A percentile compares a stretch with the other conserved stretches of the same genome.
Evolutionary conservation across 148 eudicot genomes (phyloP).

Genomic region (Fagopyrum homotropicum): DNA sequence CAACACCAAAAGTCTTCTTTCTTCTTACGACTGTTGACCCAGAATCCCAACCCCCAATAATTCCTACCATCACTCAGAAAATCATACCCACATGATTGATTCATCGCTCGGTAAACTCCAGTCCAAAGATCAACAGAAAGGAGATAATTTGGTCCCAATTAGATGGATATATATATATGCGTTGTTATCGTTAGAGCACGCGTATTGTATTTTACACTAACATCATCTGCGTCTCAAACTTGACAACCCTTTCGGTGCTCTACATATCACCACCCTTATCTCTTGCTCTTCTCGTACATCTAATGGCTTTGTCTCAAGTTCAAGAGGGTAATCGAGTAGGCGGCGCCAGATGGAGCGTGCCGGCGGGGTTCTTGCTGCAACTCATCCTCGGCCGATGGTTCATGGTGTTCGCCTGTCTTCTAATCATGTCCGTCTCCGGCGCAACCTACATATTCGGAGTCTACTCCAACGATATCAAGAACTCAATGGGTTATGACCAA

Average conservation of each 20-base stretch:
- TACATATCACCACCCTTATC: background rate
- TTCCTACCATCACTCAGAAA: background rate
- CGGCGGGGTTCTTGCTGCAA: background rate
- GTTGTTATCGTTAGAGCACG: background rate
- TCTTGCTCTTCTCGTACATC: background rate
- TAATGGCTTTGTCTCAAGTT: background rate
- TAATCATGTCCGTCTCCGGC: conserved; percentile 5
- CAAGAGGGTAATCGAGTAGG: background rate
- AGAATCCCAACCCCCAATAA: background rate
- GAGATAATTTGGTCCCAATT: background rate
- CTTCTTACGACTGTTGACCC: background rate
- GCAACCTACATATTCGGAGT: conserved; percentile 13
- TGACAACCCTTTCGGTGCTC: background rate
- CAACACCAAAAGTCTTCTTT: background rate
- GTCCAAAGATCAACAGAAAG: background rate
- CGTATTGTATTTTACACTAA: background rate
- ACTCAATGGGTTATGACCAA: conserved; percentile 11
- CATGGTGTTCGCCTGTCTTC: conserved; percentile 13
- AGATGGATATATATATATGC: too few relatives aligned
- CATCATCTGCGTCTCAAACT: background rate
- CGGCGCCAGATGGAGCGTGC: background rate
- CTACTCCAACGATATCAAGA: conserved; percentile 2
- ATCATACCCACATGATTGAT: background rate
- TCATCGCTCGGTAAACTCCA: background rate
- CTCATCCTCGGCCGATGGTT: conserved; percentile 11